Conservation (phyloP, 495 filamentous ascomycete genomes). For the Peziza echinospora region DNA sequence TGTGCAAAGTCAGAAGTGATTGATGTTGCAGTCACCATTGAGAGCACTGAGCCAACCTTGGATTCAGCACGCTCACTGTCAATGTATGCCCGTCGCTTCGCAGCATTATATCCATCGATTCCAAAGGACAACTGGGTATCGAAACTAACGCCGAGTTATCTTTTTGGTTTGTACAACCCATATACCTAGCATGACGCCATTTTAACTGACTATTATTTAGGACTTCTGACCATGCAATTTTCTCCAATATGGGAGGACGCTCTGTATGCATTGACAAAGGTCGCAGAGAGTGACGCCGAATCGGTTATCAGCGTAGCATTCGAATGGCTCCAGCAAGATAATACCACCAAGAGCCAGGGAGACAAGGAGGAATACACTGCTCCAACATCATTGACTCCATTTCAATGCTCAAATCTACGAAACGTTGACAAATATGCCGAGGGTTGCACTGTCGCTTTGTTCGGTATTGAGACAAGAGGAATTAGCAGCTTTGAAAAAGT, state of each 20-base stretch:
- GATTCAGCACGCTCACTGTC: constrained; percentile 28
- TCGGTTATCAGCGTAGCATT: constrained; percentile 52
- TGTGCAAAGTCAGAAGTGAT: constrained; percentile 26
- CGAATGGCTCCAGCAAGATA: constrained; percentile 50
- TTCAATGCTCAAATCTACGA: constrained; percentile 58
- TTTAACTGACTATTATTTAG: background rate
- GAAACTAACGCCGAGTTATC: constrained; percentile 52
- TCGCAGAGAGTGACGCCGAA: constrained; percentile 55
- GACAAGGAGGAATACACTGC: too few relatives aligned
- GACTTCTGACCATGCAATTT: constrained; percentile 56
- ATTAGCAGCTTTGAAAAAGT: constrained; percentile 27
- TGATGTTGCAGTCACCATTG: constrained; percentile 39
- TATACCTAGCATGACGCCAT: background rate
- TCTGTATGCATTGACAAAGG: constrained; percentile 46
- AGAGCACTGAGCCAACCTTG: constrained; percentile 35
- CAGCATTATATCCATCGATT: constrained; percentile 34
- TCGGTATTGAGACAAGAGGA: constrained; percentile 27
- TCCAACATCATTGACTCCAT: constrained; percentile 35
- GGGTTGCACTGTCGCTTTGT: constrained; percentile 22
- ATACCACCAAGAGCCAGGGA: too few relatives aligned
- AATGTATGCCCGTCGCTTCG: constrained; percentile 66
- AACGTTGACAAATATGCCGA: constrained; percentile 30
- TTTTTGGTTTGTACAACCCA: constrained; percentile 38
- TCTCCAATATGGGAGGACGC: constrained; percentile 72
- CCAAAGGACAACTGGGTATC: constrained; percentile 39